phyloP scores from a whole-genome alignment of 306 rosid species.

The Acacia crassicarpa region DNA sequence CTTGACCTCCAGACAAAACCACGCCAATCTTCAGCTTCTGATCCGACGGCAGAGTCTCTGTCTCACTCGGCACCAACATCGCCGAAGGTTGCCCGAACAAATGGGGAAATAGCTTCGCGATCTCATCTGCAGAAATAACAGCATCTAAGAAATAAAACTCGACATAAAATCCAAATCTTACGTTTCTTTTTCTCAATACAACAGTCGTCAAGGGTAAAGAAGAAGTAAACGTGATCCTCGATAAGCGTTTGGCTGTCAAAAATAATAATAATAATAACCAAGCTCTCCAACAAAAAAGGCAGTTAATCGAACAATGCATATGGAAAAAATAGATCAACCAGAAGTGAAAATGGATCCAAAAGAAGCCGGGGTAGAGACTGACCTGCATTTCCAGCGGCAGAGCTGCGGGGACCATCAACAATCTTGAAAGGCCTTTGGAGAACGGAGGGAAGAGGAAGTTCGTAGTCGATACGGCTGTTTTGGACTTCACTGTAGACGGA shows the following conservation, averaged over 20 bases:
- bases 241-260: neutral
- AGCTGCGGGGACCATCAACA: slow-evolving; percentile 80
- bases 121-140: slow-evolving; percentile 58
- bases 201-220: neutral
- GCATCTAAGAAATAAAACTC: neutral
- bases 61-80: slow-evolving; percentile 49
- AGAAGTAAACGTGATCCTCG: neutral
- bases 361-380: neutral
- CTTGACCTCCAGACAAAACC: slow-evolving; percentile 96
- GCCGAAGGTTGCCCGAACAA: slow-evolving; percentile 94
- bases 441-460: slow-evolving; percentile 84
- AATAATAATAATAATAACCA: no score
- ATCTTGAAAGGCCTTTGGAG: slow-evolving; percentile 65
- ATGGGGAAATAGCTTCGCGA: slow-evolving; percentile 84
- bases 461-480: slow-evolving; percentile 72
- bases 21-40: slow-evolving; percentile 86
- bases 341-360: slow-evolving; percentile 35
- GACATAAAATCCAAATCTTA: neutral
- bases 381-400: slow-evolving; percentile 99
- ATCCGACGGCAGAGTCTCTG: slow-evolving; percentile 22
- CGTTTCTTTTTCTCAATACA: neutral
- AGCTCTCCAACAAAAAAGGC: neutral
- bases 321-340: neutral
- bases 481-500: slow-evolving; percentile 88
- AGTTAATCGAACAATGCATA: slow-evolving; percentile 11